Percentiles rank a stretch among this genome's conserved stretches.
phyloP scores from a whole-genome alignment of 169 alveolate genomes.

The Cryptosporidium sp. region DNA sequence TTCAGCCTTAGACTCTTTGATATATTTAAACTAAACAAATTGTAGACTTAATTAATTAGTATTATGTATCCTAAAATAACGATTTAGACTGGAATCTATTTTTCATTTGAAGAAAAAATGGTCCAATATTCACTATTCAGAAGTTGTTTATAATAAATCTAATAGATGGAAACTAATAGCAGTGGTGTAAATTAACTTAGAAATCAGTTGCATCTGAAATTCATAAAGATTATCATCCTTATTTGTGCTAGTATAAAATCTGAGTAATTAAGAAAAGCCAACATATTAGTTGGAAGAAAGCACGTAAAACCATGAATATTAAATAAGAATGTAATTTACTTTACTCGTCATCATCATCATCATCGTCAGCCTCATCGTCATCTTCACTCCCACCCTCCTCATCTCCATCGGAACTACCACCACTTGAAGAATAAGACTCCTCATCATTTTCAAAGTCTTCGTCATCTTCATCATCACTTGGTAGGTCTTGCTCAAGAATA shows the following conservation, averaged over 20 bases:
- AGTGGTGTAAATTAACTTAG: neutral
- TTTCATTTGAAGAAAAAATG: no score
- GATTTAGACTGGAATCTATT: neutral
- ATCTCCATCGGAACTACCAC: conserved; percentile 83
- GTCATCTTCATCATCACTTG: conserved; percentile 82
- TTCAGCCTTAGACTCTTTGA: neutral
- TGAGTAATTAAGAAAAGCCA: neutral
- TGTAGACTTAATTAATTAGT: neutral
- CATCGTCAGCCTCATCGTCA: conserved; percentile 85
- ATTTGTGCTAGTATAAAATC: neutral
- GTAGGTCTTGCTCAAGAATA: conserved; percentile 82
- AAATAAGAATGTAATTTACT: no score
- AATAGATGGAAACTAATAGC: neutral
- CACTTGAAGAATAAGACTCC: conserved; percentile 83
- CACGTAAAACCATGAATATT: neutral
- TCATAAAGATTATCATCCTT: neutral
- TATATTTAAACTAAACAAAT: no score
- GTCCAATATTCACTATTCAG: neutral
- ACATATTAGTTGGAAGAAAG: neutral
- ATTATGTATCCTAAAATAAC: neutral
- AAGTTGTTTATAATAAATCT: neutral
- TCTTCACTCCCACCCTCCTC: conserved; percentile 90
- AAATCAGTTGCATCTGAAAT: neutral
- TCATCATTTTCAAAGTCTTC: conserved; percentile 78
- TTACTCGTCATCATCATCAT: conserved; percentile 81